phyloP scores from a whole-genome alignment of 2,329 filamentous ascomycete species.

The Aspergillaceae sp. region DNA sequence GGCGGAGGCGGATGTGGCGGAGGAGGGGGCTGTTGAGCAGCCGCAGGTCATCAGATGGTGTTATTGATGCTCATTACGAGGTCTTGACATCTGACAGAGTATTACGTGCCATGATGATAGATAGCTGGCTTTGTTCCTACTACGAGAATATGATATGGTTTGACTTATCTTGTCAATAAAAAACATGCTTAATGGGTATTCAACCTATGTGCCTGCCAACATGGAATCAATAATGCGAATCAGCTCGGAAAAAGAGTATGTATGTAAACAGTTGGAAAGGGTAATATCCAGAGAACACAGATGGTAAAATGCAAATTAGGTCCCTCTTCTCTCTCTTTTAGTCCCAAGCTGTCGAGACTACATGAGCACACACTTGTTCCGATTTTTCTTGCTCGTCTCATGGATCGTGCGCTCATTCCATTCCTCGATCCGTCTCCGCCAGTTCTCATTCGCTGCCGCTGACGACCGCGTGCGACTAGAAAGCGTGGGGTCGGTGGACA shows the following conservation, averaged over 20 bases:
- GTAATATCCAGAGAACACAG: too few relatives aligned
- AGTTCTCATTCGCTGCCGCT: conserved; percentile 24
- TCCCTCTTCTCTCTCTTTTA: neutral
- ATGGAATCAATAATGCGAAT: too few relatives aligned
- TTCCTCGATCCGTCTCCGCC: conserved; percentile 31
- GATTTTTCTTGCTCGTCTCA: conserved; percentile 25
- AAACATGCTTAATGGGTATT: neutral
- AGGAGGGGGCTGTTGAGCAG: neutral
- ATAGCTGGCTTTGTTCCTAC: neutral
- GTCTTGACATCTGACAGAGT: neutral
- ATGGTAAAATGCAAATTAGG: too few relatives aligned
- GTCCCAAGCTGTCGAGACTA: conserved; percentile 7
- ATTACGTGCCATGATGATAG: neutral
- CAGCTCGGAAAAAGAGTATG: too few relatives aligned
- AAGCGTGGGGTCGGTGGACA: conserved; percentile 25
- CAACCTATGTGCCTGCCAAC: neutral
- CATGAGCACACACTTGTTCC: conserved; percentile 33
- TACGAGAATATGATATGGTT: neutral
- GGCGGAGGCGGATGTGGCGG: neutral
- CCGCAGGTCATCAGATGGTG: too few relatives aligned
- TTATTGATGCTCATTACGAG: neutral
- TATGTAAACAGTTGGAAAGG: too few relatives aligned
- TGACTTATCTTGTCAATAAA: too few relatives aligned
- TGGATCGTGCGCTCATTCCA: conserved; percentile 33
- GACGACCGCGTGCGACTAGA: conserved; percentile 13